These are phyloP conservation scores for Scenedesmus sp. DNA, from an alignment of 163 green algal genomes.

Conservation along the genomic window DNA sequence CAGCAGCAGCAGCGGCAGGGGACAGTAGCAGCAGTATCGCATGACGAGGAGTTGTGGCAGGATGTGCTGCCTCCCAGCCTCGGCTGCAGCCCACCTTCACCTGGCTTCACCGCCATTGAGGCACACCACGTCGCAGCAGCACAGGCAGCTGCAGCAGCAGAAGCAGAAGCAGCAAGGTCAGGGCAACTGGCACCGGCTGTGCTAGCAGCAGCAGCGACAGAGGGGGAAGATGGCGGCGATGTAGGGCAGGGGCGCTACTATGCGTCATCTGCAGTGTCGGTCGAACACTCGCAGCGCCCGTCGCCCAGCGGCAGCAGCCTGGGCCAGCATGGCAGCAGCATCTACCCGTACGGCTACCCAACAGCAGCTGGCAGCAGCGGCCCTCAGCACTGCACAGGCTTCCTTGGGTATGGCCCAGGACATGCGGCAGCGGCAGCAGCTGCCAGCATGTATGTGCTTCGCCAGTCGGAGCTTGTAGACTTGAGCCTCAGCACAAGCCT, in stretches of 20 bases:
- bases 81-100: conserved; percentile 14
- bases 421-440: background rate
- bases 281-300: background rate
- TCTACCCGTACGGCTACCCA: background rate
- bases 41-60: conserved; percentile 39
- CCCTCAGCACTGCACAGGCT: background rate
- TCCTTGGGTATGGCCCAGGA: background rate
- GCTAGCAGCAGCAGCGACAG: background rate
- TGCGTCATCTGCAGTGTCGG: background rate
- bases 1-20: background rate
- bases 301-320: conserved; percentile 12
- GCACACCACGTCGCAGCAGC: background rate
- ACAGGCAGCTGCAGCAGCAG: background rate
- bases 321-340: background rate
- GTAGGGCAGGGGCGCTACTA: conserved; percentile 15
- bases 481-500: conserved; percentile 41
- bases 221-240: background rate
- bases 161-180: background rate
- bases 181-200: background rate
- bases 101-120: conserved; percentile 5
- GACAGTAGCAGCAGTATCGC: background rate
- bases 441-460: conserved; percentile 33
- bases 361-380: conserved; percentile 6
- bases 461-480: conserved; percentile 39
- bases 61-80: conserved; percentile 26